Percentiles rank a stretch among this genome's conserved stretches.
These are phyloP conservation scores for Tetrahymena thermophila DNA, from an alignment of 73 alveolate genomes.

Conservation along the genomic window DNA sequence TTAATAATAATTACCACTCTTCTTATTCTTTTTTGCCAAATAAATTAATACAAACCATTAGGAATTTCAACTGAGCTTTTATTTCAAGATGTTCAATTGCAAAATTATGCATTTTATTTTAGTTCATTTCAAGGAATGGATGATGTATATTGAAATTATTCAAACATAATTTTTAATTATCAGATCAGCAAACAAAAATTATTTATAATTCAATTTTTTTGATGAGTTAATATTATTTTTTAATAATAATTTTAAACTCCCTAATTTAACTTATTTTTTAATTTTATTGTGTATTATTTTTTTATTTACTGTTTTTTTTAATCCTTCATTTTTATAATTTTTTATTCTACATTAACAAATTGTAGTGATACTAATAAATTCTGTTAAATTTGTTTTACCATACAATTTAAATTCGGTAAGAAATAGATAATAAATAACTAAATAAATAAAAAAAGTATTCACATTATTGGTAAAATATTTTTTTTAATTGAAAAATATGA, in stretches of 20 bases:
- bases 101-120: background rate
- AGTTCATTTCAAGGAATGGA: background rate
- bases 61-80: background rate
- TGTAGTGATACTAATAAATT: background rate
- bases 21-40: background rate
- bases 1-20: background rate
- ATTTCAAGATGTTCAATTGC: background rate
- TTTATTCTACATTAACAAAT: too few relatives aligned
- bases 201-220: too few relatives aligned
- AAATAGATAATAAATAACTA: too few relatives aligned
- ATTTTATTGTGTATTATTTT: background rate
- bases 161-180: background rate
- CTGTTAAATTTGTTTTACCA: background rate
- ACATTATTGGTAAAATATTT: too few relatives aligned
- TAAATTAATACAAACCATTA: background rate
- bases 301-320: too few relatives aligned
- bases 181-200: background rate
- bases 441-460: too few relatives aligned
- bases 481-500: too few relatives aligned
- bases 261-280: too few relatives aligned
- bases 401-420: too few relatives aligned
- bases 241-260: too few relatives aligned
- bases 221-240: too few relatives aligned
- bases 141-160: background rate
- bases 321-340: too few relatives aligned